phyloP scores from a whole-genome alignment of 768 basidiomycete species.

The Lactarius vividus region DNA sequence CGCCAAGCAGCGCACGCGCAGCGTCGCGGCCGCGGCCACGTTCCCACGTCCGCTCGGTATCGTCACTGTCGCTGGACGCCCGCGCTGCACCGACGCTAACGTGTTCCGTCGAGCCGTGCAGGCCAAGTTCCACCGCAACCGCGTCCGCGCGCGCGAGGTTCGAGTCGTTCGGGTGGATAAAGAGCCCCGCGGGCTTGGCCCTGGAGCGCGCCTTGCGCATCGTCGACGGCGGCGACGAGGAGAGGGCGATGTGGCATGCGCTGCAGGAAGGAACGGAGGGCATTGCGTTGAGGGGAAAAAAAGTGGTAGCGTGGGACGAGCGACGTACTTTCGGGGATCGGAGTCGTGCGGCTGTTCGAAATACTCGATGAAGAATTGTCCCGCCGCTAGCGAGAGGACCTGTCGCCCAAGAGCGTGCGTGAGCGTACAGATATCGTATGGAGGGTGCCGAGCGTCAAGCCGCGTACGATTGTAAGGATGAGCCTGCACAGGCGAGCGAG shows the following conservation, averaged over 20 bases:
- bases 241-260: slow-evolving; percentile 8
- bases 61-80: slow-evolving; percentile 37
- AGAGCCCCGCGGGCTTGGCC: slow-evolving; percentile 46
- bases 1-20: slow-evolving; percentile 45
- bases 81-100: slow-evolving; percentile 39
- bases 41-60: slow-evolving; percentile 40
- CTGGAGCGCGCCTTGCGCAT: slow-evolving; percentile 43
- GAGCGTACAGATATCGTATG: background rate
- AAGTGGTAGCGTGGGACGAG: no score
- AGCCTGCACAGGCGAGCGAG: slow-evolving; percentile 36
- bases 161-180: slow-evolving; percentile 61
- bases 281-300: background rate
- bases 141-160: slow-evolving; percentile 68
- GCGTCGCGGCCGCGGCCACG: slow-evolving; percentile 49
- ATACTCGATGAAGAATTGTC: slow-evolving; percentile 57
- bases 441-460: background rate
- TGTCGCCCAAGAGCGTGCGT: slow-evolving; percentile 29
- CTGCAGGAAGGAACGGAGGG: background rate
- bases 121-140: slow-evolving; percentile 52
- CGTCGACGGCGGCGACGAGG: background rate
- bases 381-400: slow-evolving; percentile 54
- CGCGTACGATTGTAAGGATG: slow-evolving; percentile 48
- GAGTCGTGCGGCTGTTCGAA: slow-evolving; percentile 35
- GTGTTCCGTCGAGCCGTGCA: slow-evolving; percentile 48
- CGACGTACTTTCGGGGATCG: slow-evolving; percentile 19